Evolutionary conservation across 2,329 filamentous ascomycete genomes (phyloP).

Genomic region (Monascus ruber): DNA sequence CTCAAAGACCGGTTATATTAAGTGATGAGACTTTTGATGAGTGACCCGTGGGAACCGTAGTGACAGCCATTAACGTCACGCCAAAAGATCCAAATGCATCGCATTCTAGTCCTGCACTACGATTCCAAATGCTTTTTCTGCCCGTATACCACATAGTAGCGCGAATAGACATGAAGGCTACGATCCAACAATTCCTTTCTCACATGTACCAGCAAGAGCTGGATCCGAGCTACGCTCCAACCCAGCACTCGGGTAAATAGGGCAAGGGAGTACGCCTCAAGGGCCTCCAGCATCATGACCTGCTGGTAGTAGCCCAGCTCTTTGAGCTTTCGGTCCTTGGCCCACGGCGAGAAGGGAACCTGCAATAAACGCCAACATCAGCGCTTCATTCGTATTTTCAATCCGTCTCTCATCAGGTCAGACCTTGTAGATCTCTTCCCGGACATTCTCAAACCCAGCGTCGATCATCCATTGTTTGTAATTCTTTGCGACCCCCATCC

Average conservation of each 20-base stretch:
- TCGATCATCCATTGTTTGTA: conserved; percentile 36
- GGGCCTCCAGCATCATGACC: conserved; percentile 18
- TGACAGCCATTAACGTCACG: too few species aligned
- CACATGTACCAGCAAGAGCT: conserved; percentile 27
- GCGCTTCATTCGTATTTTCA: too few species aligned
- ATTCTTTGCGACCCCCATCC: conserved; percentile 22
- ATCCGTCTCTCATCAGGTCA: background rate
- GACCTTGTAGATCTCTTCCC: conserved; percentile 35
- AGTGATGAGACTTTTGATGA: too few species aligned
- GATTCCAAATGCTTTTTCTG: too few species aligned
- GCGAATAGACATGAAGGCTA: too few species aligned
- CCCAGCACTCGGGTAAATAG: conserved; percentile 22
- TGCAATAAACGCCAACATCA: background rate
- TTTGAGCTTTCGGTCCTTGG: conserved; percentile 35
- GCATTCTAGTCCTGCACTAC: too few species aligned
- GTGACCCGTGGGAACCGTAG: too few species aligned
- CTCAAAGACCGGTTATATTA: too few species aligned
- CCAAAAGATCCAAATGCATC: too few species aligned
- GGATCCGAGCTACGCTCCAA: conserved; percentile 26
- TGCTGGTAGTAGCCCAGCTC: conserved; percentile 27
- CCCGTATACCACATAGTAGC: too few species aligned
- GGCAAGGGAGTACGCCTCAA: conserved; percentile 20
- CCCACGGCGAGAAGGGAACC: conserved; percentile 37
- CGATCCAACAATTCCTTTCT: conserved; percentile 25
- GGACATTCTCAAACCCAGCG: conserved; percentile 44